phyloP scores from a whole-genome alignment of 2,329 filamentous ascomycete genomes.

The Colletotrichum sublineola region DNA sequence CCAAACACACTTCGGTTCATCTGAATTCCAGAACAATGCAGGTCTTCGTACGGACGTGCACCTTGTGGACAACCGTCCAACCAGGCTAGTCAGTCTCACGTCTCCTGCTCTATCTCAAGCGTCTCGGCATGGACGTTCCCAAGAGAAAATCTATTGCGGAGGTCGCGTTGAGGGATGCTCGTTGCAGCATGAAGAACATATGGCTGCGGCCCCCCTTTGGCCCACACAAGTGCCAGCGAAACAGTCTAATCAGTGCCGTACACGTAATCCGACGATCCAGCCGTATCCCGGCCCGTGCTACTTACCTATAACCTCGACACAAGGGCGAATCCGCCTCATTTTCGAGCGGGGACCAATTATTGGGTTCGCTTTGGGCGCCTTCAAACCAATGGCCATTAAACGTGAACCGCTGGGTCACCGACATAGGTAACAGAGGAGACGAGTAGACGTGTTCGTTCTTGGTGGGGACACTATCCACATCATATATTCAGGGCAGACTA shows the following conservation, averaged over 20 bases:
- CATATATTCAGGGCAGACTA: not conserved
- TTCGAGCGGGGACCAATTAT: conserved; percentile 5
- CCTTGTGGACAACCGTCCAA: conserved; percentile 9
- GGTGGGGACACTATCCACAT: not conserved
- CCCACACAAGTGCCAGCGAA: not conserved
- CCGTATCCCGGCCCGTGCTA: conserved; percentile 10
- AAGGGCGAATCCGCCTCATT: conserved; percentile 1
- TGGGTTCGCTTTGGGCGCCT: not conserved
- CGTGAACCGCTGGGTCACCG: accelerated
- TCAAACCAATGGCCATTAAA: not conserved
- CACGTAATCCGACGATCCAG: conserved; percentile 12
- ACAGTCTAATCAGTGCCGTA: conserved; percentile 9
- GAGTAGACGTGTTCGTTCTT: not conserved
- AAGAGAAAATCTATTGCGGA: not conserved
- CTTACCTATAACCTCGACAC: not conserved
- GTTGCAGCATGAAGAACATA: not conserved
- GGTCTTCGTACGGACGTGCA: conserved; percentile 8
- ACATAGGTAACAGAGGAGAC: not conserved
- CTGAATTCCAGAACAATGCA: conserved; percentile 17
- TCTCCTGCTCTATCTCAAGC: not conserved
- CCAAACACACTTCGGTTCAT: conserved; percentile 9
- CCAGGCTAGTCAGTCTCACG: not conserved
- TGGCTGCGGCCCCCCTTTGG: not conserved
- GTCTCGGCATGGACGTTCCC: not conserved
- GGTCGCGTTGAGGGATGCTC: not conserved